Evolutionary conservation across 2,329 filamentous ascomycete species (phyloP).

Genomic region (Shiraia sp.): DNA sequence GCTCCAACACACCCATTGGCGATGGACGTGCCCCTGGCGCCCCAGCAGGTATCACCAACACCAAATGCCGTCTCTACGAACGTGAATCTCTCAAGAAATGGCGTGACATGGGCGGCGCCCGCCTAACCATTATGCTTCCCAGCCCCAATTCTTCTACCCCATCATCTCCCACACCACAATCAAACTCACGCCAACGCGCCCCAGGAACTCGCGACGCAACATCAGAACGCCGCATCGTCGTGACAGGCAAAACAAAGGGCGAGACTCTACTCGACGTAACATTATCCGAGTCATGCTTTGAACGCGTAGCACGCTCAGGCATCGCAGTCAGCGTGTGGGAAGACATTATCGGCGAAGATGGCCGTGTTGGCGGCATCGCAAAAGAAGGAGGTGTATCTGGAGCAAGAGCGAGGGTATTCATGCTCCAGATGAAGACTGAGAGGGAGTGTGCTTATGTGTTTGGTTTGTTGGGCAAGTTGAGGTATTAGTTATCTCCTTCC

Average conservation of each 20-base stretch:
- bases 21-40: slow-evolving; percentile 41
- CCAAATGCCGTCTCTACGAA: slow-evolving; percentile 84
- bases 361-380: slow-evolving; percentile 64
- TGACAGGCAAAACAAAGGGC: slow-evolving; percentile 71
- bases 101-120: slow-evolving; percentile 87
- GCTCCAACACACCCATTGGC: slow-evolving; percentile 39
- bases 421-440: slow-evolving; percentile 61
- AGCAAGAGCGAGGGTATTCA: slow-evolving; percentile 63
- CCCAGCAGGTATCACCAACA: slow-evolving; percentile 72
- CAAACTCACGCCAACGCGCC: slow-evolving; percentile 33
- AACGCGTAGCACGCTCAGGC: slow-evolving; percentile 78
- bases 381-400: slow-evolving; percentile 61
- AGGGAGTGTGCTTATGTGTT: slow-evolving; percentile 55
- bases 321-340: slow-evolving; percentile 91
- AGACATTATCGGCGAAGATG: slow-evolving; percentile 48
- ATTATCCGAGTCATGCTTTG: slow-evolving; percentile 81
- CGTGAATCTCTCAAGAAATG: slow-evolving; percentile 76
- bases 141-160: slow-evolving; percentile 54
- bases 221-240: slow-evolving; percentile 82
- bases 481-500: slow-evolving; percentile 45
- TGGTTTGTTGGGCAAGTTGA: slow-evolving; percentile 53
- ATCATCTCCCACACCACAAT: slow-evolving; percentile 17
- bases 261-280: slow-evolving; percentile 79
- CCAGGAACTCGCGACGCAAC: slow-evolving; percentile 46
- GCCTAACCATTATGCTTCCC: slow-evolving; percentile 80